These are phyloP conservation scores for Paracoccidioides lutzii DNA, from an alignment of 2,329 filamentous ascomycete species.

Conservation along the genomic window DNA sequence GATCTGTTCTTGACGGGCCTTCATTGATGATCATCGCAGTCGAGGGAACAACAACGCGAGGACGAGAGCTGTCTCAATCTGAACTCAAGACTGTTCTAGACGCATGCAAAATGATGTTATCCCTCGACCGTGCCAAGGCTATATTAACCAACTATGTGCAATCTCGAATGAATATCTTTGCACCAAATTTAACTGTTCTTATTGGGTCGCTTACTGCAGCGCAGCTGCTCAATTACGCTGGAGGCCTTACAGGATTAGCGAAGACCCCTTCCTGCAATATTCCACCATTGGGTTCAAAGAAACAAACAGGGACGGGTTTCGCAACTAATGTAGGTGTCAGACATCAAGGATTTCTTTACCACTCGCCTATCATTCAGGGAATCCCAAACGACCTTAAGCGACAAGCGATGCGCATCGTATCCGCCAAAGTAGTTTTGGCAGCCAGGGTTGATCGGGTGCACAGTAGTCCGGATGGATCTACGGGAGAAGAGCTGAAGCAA, in stretches of 20 bases:
- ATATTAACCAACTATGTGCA: constrained; percentile 87
- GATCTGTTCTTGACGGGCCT: constrained; percentile 72
- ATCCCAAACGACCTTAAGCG: constrained; percentile 79
- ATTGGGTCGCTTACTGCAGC: constrained; percentile 89
- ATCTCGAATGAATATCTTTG: constrained; percentile 92
- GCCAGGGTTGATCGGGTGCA: constrained; percentile 82
- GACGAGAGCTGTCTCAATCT: constrained; percentile 58
- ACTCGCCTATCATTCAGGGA: constrained; percentile 75
- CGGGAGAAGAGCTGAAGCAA: constrained; percentile 67
- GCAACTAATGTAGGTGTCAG: constrained; percentile 85
- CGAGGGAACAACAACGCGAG: constrained; percentile 81
- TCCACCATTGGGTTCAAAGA: constrained; percentile 79
- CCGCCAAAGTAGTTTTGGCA: constrained; percentile 86
- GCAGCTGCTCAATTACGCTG: constrained; percentile 88
- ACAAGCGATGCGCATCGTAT: constrained; percentile 89
- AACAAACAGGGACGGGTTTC: constrained; percentile 65
- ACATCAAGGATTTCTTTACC: constrained; percentile 85
- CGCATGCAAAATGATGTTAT: constrained; percentile 80
- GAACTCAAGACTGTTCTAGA: constrained; percentile 62
- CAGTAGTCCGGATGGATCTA: constrained; percentile 65
- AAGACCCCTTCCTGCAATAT: constrained; percentile 93
- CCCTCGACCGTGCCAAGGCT: constrained; percentile 73
- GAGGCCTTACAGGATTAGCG: constrained; percentile 74
- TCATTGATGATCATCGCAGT: constrained; percentile 92
- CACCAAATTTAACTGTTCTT: constrained; percentile 80